A percentile compares a stretch with the other conserved stretches of the same genome.
Evolutionary conservation across 2,329 filamentous ascomycete species (phyloP).

Genomic region (Aspergillus neotritici): DNA sequence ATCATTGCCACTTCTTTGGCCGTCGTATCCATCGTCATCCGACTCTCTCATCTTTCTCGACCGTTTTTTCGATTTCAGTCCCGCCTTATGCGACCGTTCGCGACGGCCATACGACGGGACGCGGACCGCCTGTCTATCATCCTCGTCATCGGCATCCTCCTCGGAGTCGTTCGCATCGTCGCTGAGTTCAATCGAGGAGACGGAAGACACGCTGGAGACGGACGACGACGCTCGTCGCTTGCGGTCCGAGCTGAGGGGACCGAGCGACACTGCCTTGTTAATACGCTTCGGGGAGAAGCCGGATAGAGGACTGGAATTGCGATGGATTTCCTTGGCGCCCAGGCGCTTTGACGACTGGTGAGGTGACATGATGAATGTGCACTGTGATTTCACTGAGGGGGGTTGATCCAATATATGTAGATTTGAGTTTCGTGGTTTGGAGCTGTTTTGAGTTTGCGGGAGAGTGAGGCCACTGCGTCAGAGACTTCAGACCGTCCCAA

Average conservation of each 20-base stretch:
- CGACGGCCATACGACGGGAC: constrained; percentile 40
- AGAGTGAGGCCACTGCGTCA: constrained; percentile 19
- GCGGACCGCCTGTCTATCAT: constrained; percentile 37
- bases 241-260: constrained; percentile 19
- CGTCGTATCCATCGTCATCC: constrained; percentile 30
- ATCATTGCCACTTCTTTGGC: constrained; percentile 25
- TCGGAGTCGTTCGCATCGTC: constrained; percentile 36
- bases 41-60: constrained; percentile 32
- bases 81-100: constrained; percentile 36
- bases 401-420: neutral
- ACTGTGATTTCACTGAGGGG: neutral
- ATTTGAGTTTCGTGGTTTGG: neutral
- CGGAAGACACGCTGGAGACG: constrained; percentile 34
- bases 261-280: constrained; percentile 20
- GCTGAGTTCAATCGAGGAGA: constrained; percentile 33
- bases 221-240: constrained; percentile 34
- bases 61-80: constrained; percentile 29
- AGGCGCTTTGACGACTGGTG: constrained; percentile 23
- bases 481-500: constrained; percentile 4
- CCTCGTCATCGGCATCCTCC: constrained; percentile 40
- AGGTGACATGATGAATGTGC: constrained; percentile 16
- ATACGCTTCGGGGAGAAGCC: constrained; percentile 21
- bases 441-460: constrained; percentile 8
- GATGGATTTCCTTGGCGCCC: constrained; percentile 20
- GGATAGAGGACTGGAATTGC: constrained; percentile 20